These are phyloP conservation scores for Colletotrichum ledebouriae DNA, from an alignment of 2,329 filamentous ascomycete genomes.

Conservation along the genomic window DNA sequence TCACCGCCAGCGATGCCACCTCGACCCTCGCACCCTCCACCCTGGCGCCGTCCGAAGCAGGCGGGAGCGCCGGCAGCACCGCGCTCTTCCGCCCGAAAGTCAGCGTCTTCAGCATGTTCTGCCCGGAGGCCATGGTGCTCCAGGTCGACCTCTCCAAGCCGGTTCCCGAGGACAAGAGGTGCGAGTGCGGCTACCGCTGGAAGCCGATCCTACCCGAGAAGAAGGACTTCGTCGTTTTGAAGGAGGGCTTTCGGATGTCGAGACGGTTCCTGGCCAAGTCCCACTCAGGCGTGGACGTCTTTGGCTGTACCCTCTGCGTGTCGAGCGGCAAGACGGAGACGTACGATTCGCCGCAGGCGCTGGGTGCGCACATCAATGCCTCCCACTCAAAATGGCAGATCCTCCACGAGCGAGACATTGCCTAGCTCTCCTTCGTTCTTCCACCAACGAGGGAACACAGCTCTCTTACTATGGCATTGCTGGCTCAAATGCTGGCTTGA, in stretches of 20 bases:
- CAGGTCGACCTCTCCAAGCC: slow-evolving; percentile 53
- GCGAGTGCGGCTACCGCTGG: slow-evolving; percentile 56
- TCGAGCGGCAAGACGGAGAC: slow-evolving; percentile 53
- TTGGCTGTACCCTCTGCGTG: slow-evolving; percentile 57
- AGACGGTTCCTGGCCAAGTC: slow-evolving; percentile 57
- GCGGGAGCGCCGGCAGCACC: slow-evolving; percentile 6
- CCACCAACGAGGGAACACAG: too few species aligned
- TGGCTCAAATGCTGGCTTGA: too few species aligned
- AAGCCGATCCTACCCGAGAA: slow-evolving; percentile 30
- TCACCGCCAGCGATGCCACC: slow-evolving; percentile 44
- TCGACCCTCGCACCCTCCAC: slow-evolving; percentile 42
- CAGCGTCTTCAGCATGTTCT: slow-evolving; percentile 57
- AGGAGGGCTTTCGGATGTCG: slow-evolving; percentile 56
- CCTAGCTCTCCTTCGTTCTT: neutral
- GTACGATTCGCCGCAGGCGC: slow-evolving; percentile 49
- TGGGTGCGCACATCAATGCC: slow-evolving; percentile 54
- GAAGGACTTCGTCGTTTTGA: slow-evolving; percentile 47
- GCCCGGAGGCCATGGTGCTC: slow-evolving; percentile 55
- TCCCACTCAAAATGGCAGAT: slow-evolving; percentile 59
- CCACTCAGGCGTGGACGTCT: slow-evolving; percentile 51
- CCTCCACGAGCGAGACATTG: slow-evolving; percentile 52
- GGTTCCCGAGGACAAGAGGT: slow-evolving; percentile 47
- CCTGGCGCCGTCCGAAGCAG: slow-evolving; percentile 37
- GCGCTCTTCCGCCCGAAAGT: slow-evolving; percentile 49
- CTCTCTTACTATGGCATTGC: too few species aligned